Conservation (phyloP, 495 filamentous ascomycete genomes). For the Podospora tetraspora region DNA sequence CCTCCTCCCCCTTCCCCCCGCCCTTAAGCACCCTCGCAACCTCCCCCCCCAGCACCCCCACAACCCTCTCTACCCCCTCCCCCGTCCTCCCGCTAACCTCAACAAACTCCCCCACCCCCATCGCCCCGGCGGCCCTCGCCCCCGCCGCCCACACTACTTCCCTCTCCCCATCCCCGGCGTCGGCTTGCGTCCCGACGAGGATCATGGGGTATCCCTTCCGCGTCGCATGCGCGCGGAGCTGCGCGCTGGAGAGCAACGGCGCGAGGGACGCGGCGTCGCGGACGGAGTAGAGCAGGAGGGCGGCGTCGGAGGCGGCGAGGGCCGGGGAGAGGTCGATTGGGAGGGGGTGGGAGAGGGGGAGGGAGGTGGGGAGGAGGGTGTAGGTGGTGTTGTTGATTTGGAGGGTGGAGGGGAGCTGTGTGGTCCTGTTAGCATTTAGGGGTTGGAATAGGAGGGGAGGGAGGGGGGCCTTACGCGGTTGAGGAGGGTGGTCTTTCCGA, state of each 20-base stretch:
- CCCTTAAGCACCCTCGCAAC: not conserved
- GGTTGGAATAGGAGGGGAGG: not conserved
- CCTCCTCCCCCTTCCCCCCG: not conserved
- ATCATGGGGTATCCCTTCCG: slow-evolving; percentile 28
- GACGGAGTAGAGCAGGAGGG: slow-evolving; percentile 38
- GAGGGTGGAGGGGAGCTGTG: slow-evolving; percentile 19
- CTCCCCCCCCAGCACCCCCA: not conserved
- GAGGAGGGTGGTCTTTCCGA: slow-evolving; percentile 41
- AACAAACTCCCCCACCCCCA: slow-evolving; percentile 4
- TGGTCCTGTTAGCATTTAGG: not conserved
- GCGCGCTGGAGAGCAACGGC: slow-evolving; percentile 12
- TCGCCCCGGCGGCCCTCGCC: slow-evolving; percentile 18
- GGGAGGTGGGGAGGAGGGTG: slow-evolving; percentile 36
- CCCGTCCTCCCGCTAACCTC: not conserved
- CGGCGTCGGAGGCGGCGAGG: slow-evolving; percentile 38
- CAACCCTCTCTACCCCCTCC: not conserved
- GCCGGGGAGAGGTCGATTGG: slow-evolving; percentile 32
- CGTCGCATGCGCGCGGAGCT: not conserved
- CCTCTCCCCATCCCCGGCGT: slow-evolving; percentile 25
- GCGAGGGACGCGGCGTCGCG: slow-evolving; percentile 30
- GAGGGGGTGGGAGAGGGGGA: slow-evolving; percentile 32
- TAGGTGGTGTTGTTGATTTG: slow-evolving; percentile 28
- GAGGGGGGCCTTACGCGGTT: slow-evolving; percentile 29
- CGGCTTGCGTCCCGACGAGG: slow-evolving; percentile 36
- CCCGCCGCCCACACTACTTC: slow-evolving; percentile 28